Conservation (phyloP, 2,329 filamentous ascomycete genomes). For the Claviceps capensis region DNA sequence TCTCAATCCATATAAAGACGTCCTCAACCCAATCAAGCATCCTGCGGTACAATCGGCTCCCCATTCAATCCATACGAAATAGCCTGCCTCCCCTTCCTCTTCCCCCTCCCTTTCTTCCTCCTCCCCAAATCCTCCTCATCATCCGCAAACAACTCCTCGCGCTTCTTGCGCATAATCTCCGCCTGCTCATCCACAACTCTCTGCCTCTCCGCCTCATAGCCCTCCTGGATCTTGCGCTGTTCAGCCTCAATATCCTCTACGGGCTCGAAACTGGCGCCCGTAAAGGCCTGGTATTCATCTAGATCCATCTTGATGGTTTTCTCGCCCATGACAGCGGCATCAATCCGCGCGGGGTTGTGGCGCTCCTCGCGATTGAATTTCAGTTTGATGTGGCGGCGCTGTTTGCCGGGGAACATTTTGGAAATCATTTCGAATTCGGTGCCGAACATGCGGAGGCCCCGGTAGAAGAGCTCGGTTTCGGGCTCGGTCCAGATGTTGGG, state of each 20-base stretch:
- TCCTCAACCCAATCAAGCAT: slow-evolving; percentile 3
- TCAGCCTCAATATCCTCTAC: slow-evolving; percentile 44
- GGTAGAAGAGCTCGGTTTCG: slow-evolving; percentile 64
- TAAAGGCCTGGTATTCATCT: slow-evolving; percentile 44
- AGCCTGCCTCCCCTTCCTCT: slow-evolving; percentile 17
- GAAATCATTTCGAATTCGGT: slow-evolving; percentile 74
- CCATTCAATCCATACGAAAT: slow-evolving; percentile 24
- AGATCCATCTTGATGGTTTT: slow-evolving; percentile 45
- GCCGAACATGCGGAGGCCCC: slow-evolving; percentile 60
- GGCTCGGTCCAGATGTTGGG: slow-evolving; percentile 57
- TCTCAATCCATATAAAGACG: too few relatives aligned
- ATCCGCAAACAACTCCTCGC: slow-evolving; percentile 34
- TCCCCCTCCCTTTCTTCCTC: slow-evolving; percentile 24
- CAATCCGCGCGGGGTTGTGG: slow-evolving; percentile 48
- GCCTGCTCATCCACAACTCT: slow-evolving; percentile 31
- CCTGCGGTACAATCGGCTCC: slow-evolving; percentile 18
- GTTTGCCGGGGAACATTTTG: slow-evolving; percentile 59
- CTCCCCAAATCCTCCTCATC: slow-evolving; percentile 15
- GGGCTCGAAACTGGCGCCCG: slow-evolving; percentile 38
- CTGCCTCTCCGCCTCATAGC: slow-evolving; percentile 30
- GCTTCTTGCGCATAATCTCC: slow-evolving; percentile 32
- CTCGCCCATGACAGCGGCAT: slow-evolving; percentile 46
- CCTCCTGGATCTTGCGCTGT: slow-evolving; percentile 31
- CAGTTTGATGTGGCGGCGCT: slow-evolving; percentile 60
- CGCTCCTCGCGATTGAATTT: slow-evolving; percentile 75